Evolutionary conservation across 257 asterid genomes (phyloP).

Genomic region (Salvia hispanica): DNA sequence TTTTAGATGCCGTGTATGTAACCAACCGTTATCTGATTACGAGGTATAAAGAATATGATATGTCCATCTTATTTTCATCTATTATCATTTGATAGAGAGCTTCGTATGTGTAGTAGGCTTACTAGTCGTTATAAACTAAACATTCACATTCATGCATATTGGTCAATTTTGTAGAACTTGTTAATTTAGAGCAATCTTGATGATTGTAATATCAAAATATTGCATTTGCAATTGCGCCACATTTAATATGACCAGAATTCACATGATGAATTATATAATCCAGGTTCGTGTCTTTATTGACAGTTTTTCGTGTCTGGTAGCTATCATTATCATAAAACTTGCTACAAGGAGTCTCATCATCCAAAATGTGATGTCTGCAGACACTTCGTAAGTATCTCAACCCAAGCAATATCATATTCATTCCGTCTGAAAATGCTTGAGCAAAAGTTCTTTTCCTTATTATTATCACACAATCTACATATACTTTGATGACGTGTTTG

Average conservation of each 20-base stretch:
- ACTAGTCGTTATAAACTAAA: not conserved
- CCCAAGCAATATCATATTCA: not conserved
- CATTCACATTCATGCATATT: not conserved
- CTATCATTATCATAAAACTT: constrained; percentile 79
- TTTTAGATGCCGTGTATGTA: constrained; percentile 86
- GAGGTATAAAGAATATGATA: constrained; percentile 57
- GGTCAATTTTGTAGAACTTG: not conserved
- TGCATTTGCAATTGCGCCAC: not conserved
- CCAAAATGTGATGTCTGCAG: constrained; percentile 95
- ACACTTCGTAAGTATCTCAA: constrained; percentile 66
- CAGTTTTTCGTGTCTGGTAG: constrained; percentile 85
- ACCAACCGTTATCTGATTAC: constrained; percentile 83
- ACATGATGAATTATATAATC: constrained; percentile 8
- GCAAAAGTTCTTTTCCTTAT: not conserved
- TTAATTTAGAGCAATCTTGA: not conserved
- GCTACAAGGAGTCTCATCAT: constrained; percentile 93
- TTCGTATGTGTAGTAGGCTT: not conserved
- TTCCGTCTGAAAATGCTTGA: constrained; percentile 10
- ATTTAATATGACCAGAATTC: not conserved
- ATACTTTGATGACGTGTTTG: constrained; percentile 5
- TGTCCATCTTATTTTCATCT: not conserved
- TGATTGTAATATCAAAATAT: not conserved
- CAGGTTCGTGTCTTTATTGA: constrained; percentile 33
- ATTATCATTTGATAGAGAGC: not conserved
- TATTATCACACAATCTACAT: constrained; percentile 5